Conservation (phyloP, 768 basidiomycete species). For the Neoboletus magnificus region DNA sequence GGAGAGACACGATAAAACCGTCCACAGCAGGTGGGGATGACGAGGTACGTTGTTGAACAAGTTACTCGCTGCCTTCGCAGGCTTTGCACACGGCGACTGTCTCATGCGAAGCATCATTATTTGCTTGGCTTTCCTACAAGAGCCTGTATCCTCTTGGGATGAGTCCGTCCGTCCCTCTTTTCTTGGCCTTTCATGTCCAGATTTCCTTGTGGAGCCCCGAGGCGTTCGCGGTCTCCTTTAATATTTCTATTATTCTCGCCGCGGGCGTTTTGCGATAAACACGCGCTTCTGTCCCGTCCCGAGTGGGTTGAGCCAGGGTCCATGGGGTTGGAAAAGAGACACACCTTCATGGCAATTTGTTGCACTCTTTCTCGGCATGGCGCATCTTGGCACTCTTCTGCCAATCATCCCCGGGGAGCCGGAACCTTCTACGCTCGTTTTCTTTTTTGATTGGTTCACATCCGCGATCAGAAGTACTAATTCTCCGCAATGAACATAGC, state of each 20-base stretch:
- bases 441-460: not conserved
- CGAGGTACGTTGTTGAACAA: constrained; percentile 12
- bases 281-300: not conserved
- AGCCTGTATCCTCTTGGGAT: not conserved
- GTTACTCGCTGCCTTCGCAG: not conserved
- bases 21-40: not conserved
- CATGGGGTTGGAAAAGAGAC: not conserved
- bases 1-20: constrained; percentile 17
- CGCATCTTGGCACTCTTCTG: not conserved
- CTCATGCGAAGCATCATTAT: not conserved
- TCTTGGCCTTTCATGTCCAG: not conserved
- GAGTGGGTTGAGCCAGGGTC: not conserved
- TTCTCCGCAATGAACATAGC: constrained; percentile 3
- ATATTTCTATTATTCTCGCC: not conserved
- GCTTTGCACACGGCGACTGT: not conserved
- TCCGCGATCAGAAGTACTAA: constrained; percentile 1
- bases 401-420: not conserved
- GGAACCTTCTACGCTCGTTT: not conserved
- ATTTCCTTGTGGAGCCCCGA: not conserved
- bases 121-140: not conserved
- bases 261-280: not conserved
- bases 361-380: not conserved
- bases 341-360: not conserved
- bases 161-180: not conserved
- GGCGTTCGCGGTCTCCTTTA: not conserved